Conservation (phyloP, 805 yeast genomes). For the Cyberlindnera mycetangii region DNA sequence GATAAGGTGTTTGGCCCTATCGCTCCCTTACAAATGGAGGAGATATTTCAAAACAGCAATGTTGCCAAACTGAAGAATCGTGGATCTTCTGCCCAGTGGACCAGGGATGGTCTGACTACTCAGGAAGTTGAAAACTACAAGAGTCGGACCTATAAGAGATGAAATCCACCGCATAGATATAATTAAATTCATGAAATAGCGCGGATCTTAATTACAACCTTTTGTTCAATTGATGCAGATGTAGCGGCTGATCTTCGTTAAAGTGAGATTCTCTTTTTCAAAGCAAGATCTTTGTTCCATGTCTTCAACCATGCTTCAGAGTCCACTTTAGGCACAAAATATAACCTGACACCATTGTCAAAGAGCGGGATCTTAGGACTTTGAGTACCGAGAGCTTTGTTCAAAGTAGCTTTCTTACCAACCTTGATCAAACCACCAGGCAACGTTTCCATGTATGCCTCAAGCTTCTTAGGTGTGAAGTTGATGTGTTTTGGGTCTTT, state of each 20-base stretch:
- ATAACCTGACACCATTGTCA: slow-evolving; percentile 68
- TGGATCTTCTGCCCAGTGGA: slow-evolving; percentile 48
- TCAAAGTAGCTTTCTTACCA: slow-evolving; percentile 71
- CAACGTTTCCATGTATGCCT: slow-evolving; percentile 77
- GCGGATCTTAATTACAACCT: neutral
- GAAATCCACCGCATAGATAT: neutral
- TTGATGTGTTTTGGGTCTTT: slow-evolving; percentile 54
- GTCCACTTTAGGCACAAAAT: slow-evolving; percentile 73
- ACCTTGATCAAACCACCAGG: slow-evolving; percentile 83
- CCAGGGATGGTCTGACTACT: slow-evolving; percentile 42
- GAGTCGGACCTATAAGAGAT: slow-evolving; percentile 20
- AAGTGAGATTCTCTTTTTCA: slow-evolving; percentile 40
- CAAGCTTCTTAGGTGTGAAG: slow-evolving; percentile 57
- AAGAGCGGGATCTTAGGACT: slow-evolving; percentile 71
- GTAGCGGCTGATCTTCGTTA: neutral
- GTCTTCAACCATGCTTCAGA: slow-evolving; percentile 59
- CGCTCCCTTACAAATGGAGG: slow-evolving; percentile 65
- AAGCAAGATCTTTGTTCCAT: slow-evolving; percentile 63
- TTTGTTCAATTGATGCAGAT: neutral
- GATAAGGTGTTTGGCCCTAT: slow-evolving; percentile 71
- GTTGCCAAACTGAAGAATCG: slow-evolving; percentile 51
- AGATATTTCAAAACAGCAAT: slow-evolving; percentile 52
- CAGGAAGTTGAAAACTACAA: slow-evolving; percentile 48
- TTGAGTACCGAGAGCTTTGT: slow-evolving; percentile 58
- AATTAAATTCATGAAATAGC: slow-evolving; percentile 1